A percentile compares a stretch with the other conserved stretches of the same genome.
phyloP scores from a whole-genome alignment of 352 stramenopile species.

The Heterotrichella gracilis region DNA sequence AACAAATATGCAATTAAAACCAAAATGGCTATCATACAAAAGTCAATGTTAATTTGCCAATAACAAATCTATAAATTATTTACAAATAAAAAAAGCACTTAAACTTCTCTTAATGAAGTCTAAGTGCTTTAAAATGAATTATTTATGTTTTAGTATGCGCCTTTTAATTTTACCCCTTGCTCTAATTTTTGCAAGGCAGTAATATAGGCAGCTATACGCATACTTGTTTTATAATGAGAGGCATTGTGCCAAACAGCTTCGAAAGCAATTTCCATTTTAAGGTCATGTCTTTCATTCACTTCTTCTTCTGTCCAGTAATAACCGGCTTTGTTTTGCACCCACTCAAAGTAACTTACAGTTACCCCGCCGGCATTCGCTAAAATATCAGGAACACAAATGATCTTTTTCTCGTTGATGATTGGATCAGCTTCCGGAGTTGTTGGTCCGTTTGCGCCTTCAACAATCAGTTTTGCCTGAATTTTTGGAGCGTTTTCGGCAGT shows the following conservation, averaged over 20 bases:
- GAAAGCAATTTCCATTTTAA: slow-evolving; percentile 9
- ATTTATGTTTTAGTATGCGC: not conserved
- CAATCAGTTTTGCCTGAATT: not conserved
- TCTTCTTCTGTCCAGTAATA: slow-evolving; percentile 5
- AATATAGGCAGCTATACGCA: not conserved
- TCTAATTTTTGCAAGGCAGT: not conserved
- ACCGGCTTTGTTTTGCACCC: not conserved
- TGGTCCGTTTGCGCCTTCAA: not conserved
- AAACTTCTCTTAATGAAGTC: not conserved
- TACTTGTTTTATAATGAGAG: slow-evolving; percentile 4
- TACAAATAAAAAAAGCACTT: slow-evolving; percentile 10
- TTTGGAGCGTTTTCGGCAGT: not conserved
- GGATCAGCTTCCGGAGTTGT: not conserved
- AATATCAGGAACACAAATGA: not conserved
- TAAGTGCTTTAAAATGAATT: not conserved
- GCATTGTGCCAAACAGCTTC: not conserved
- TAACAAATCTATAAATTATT: not conserved
- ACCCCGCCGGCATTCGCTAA: not conserved
- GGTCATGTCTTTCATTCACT: not conserved
- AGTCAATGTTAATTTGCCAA: not conserved
- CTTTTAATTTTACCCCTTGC: slow-evolving; percentile 1
- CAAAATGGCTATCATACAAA: not conserved
- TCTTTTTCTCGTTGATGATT: not conserved
- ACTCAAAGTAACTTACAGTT: slow-evolving; percentile 9
- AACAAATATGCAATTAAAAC: not conserved